Conservation (phyloP, 768 basidiomycete genomes). For the Boletus vinaceobasis region DNA sequence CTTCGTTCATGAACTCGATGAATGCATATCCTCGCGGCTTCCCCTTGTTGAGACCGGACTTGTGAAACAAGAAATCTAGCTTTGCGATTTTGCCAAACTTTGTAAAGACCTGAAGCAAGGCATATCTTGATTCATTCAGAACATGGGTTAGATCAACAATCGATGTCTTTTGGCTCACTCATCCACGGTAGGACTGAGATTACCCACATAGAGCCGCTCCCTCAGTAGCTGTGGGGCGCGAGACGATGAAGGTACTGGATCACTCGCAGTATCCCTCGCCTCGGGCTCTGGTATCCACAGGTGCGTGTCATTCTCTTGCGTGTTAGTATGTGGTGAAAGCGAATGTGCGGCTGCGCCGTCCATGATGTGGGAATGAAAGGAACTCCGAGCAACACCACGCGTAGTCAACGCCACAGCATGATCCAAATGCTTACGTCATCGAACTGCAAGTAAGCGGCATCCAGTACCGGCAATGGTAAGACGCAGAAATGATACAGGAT, state of each 20-base stretch:
- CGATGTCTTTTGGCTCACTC: slow-evolving; percentile 52
- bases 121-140: slow-evolving; percentile 53
- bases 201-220: slow-evolving; percentile 87
- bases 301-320: slow-evolving; percentile 16
- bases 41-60: slow-evolving; percentile 81
- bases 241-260: slow-evolving; percentile 23
- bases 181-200: slow-evolving; percentile 81
- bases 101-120: slow-evolving; percentile 84
- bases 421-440: slow-evolving; percentile 17
- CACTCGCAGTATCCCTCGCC: slow-evolving; percentile 9
- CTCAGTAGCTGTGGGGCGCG: slow-evolving; percentile 38
- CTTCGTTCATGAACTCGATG: slow-evolving; percentile 74
- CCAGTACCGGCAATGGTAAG: background rate
- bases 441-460: background rate
- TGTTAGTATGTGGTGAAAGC: background rate
- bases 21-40: slow-evolving; percentile 97
- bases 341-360: background rate
- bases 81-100: slow-evolving; percentile 92
- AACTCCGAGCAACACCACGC: background rate
- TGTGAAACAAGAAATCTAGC: slow-evolving; percentile 95
- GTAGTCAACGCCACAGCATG: background rate
- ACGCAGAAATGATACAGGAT: background rate
- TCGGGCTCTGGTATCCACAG: slow-evolving; percentile 34
- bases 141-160: background rate
- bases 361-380: slow-evolving; percentile 10